A percentile compares a stretch with the other conserved stretches of the same genome.
These are phyloP conservation scores for Candida pseudocylindracea DNA, from an alignment of 1,139 yeast genomes.

Conservation along the genomic window DNA sequence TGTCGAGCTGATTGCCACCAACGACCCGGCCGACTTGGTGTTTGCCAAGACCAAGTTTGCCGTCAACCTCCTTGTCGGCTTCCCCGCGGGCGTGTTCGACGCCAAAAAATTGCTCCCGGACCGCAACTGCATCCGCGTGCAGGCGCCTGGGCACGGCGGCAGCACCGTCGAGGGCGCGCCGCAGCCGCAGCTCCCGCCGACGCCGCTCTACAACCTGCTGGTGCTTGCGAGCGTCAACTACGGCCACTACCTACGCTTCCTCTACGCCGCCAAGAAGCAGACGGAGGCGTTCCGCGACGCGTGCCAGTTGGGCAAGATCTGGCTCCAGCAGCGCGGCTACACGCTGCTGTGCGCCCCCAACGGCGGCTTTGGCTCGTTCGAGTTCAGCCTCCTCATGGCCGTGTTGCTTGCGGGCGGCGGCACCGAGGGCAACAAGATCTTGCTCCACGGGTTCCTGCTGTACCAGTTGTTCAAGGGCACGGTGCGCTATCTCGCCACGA, in stretches of 20 bases:
- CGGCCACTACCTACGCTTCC: slow-evolving; percentile 46
- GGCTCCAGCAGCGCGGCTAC: slow-evolving; percentile 80
- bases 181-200: slow-evolving; percentile 25
- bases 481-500: slow-evolving; percentile 57
- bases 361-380: slow-evolving; percentile 88
- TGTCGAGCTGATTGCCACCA: slow-evolving; percentile 27
- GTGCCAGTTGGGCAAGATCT: slow-evolving; percentile 62
- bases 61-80: slow-evolving; percentile 50
- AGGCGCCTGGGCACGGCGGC: slow-evolving; percentile 4
- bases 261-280: slow-evolving; percentile 53
- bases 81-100: slow-evolving; percentile 54
- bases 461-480: slow-evolving; percentile 86
- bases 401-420: slow-evolving; percentile 79
- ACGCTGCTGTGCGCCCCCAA: slow-evolving; percentile 26
- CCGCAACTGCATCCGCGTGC: slow-evolving; percentile 59
- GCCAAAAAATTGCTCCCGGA: slow-evolving; percentile 57
- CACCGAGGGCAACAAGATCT: slow-evolving; percentile 43
- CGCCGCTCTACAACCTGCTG: slow-evolving; percentile 73
- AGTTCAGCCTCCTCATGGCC: slow-evolving; percentile 64
- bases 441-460: slow-evolving; percentile 73
- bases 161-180: slow-evolving; percentile 8
- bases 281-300: slow-evolving; percentile 84
- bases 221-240: slow-evolving; percentile 47
- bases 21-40: slow-evolving; percentile 21
- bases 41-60: slow-evolving; percentile 52